Evolutionary conservation across 1,284 basidiomycete species (phyloP).

Genomic region (Pulveroboletus sp.): DNA sequence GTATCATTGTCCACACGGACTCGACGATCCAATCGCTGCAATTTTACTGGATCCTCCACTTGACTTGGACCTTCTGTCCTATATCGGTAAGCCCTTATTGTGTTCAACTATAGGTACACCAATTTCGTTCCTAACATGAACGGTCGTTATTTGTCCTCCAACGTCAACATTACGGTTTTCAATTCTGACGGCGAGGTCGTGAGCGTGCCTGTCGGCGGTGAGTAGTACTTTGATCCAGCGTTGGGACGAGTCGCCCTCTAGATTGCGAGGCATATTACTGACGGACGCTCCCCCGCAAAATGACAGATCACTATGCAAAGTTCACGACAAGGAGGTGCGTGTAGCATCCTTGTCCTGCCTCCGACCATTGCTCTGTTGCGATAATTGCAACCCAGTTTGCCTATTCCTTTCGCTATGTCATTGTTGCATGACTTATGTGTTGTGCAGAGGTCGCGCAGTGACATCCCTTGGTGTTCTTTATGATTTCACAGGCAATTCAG

Average conservation of each 20-base stretch:
- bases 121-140: constrained; percentile 74
- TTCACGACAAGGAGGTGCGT: constrained; percentile 74
- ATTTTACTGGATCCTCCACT: background rate
- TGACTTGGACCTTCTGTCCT: background rate
- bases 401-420: background rate
- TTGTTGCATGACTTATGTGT: background rate
- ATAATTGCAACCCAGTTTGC: background rate
- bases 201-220: constrained; percentile 66
- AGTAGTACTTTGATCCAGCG: constrained; percentile 17
- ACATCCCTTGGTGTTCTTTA: constrained; percentile 83
- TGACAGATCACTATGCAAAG: constrained; percentile 64
- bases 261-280: background rate
- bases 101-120: constrained; percentile 47
- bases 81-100: background rate
- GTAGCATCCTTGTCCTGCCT: background rate
- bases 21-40: no score
- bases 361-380: background rate
- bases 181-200: constrained; percentile 50
- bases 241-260: background rate
- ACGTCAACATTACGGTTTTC: constrained; percentile 78
- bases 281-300: background rate
- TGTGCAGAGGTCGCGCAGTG: constrained; percentile 61
- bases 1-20: no score
- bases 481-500: constrained; percentile 66
- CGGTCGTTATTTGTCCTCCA: constrained; percentile 81